Conservation (phyloP, 176 grass and related monocot genomes). For the Zea luxurians region DNA sequence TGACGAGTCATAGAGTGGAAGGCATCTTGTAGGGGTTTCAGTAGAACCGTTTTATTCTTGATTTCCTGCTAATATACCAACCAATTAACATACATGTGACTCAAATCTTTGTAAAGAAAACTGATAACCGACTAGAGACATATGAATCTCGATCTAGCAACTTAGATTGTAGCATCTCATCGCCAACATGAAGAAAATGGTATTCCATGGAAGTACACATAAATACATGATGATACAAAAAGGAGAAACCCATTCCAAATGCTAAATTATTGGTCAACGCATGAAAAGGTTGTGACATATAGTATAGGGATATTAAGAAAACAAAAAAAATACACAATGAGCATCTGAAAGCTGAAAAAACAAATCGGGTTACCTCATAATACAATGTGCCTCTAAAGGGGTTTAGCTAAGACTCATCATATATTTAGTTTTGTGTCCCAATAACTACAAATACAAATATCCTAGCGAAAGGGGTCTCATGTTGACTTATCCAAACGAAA, state of each 20-base stretch:
- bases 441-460: neutral
- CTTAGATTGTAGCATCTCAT: constrained; percentile 84
- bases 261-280: neutral
- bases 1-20: constrained; percentile 41
- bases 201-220: constrained; percentile 21
- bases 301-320: neutral
- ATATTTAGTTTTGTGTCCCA: neutral
- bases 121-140: constrained; percentile 44
- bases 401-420: neutral
- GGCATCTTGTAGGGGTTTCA: no score
- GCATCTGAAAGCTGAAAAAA: constrained; percentile 1
- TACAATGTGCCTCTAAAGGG: neutral
- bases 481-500: neutral
- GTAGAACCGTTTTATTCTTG: no score
- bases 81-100: no score
- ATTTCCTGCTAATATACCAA: no score
- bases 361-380: neutral
- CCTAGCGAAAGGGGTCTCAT: constrained; percentile 10
- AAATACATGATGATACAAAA: no score
- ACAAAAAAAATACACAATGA: neutral
- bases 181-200: constrained; percentile 90
- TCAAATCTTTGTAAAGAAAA: no score
- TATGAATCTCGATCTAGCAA: constrained; percentile 92
- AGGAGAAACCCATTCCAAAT: neutral
- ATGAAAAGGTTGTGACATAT: neutral